Percentiles rank a stretch among this genome's conserved stretches.
phyloP scores from a whole-genome alignment of 805 yeast species.

The Kuraishia capsulata region DNA sequence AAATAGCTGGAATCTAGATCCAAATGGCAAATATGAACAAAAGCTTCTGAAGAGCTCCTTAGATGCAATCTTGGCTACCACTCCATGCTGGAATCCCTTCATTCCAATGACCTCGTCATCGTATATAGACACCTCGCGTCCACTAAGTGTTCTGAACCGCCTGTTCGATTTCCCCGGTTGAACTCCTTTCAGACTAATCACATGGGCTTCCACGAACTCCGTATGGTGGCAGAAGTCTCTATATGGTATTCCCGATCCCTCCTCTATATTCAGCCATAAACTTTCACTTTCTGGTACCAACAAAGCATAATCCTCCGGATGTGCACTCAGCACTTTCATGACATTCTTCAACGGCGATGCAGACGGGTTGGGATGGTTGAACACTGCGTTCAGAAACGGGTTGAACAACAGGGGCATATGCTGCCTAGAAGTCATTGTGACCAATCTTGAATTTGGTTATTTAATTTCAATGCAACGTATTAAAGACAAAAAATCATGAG shows the following conservation, averaged over 20 bases:
- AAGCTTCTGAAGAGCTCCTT: slow-evolving; percentile 44
- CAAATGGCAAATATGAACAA: slow-evolving; percentile 50
- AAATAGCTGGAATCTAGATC: slow-evolving; percentile 45
- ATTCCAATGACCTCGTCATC: slow-evolving; percentile 47
- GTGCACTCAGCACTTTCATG: slow-evolving; percentile 28
- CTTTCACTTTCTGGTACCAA: slow-evolving; percentile 54
- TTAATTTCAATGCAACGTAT: slow-evolving; percentile 2
- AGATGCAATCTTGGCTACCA: slow-evolving; percentile 31
- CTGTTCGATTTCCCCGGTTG: slow-evolving; percentile 16
- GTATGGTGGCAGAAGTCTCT: slow-evolving; percentile 46
- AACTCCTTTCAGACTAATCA: slow-evolving; percentile 29
- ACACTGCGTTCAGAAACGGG: slow-evolving; percentile 56
- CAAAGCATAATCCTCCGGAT: slow-evolving; percentile 44
- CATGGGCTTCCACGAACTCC: slow-evolving; percentile 57
- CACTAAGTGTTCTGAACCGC: slow-evolving; percentile 45
- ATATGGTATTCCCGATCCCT: slow-evolving; percentile 27
- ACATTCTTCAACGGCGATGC: slow-evolving; percentile 38
- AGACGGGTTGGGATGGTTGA: slow-evolving; percentile 51
- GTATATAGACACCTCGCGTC: slow-evolving; percentile 44
- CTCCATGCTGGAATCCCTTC: slow-evolving; percentile 44
- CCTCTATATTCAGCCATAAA: slow-evolving; percentile 30
- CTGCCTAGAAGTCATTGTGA: slow-evolving; percentile 1
- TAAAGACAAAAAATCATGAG: background rate
- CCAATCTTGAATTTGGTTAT: too few species aligned
- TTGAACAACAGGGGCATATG: slow-evolving; percentile 49